phyloP scores from a whole-genome alignment of 305 asterid species.

The Ajuga reptans region DNA sequence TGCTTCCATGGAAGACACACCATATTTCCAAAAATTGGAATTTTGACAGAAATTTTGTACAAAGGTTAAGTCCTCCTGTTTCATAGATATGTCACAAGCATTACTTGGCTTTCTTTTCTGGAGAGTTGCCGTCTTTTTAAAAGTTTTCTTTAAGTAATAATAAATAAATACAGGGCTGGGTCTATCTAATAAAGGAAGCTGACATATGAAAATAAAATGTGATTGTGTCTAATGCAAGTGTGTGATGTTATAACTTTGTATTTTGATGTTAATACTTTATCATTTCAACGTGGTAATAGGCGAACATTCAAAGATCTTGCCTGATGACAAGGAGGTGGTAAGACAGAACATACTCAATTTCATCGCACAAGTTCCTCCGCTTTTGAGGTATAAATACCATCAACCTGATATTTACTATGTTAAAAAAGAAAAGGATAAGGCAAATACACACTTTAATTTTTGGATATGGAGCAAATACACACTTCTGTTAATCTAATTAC shows the following conservation, averaged over 20 bases:
- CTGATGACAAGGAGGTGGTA: slow-evolving; percentile 81
- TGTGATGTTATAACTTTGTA: background rate
- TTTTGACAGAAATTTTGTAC: background rate
- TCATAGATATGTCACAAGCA: background rate
- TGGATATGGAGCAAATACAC: no score
- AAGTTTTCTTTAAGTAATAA: background rate
- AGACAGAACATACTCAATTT: slow-evolving; percentile 76
- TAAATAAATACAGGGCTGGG: background rate
- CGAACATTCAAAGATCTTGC: slow-evolving; percentile 71
- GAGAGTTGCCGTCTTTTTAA: background rate
- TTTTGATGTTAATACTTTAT: background rate
- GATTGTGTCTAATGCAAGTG: background rate
- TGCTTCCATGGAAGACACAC: background rate
- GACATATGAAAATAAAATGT: background rate
- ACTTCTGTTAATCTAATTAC: no score
- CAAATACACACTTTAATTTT: no score
- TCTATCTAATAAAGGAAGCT: background rate
- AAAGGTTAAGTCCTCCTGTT: background rate
- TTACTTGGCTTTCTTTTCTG: background rate
- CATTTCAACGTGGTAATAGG: slow-evolving; percentile 32
- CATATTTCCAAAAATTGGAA: background rate
- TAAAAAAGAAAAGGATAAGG: no score
- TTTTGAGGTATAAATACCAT: slow-evolving; percentile 52
- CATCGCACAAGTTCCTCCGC: slow-evolving; percentile 68
- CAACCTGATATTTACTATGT: background rate